These are phyloP conservation scores for Polytrichum commune DNA, from an alignment of 225 moss, liverwort and hornwort species.

Conservation along the genomic window DNA sequence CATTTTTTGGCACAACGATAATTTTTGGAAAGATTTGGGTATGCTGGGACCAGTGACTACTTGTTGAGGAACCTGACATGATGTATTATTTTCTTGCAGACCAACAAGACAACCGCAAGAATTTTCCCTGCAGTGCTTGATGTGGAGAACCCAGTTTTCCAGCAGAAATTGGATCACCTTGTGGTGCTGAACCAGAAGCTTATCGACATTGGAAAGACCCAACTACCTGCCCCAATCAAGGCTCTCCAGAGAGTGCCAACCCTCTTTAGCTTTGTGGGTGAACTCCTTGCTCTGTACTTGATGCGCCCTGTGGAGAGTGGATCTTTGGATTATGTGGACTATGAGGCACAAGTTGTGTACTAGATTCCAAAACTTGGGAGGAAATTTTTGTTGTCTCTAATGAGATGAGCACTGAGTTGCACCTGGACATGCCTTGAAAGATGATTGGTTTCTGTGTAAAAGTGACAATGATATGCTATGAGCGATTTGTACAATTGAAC, in stretches of 20 bases:
- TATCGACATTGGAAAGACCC: conserved; percentile 52
- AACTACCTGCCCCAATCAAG: conserved; percentile 53
- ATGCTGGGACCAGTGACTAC: too few relatives aligned
- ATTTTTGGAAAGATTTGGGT: too few relatives aligned
- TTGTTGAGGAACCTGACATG: neutral
- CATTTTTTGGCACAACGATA: too few relatives aligned
- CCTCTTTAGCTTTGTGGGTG: conserved; percentile 48
- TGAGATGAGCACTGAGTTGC: too few relatives aligned
- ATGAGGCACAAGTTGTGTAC: conserved; percentile 84
- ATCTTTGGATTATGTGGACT: conserved; percentile 64
- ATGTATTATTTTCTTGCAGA: conserved; percentile 38
- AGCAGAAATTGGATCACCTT: conserved; percentile 74
- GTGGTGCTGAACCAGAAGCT: conserved; percentile 80
- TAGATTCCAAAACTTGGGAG: conserved; percentile 18
- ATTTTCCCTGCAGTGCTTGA: conserved; percentile 96
- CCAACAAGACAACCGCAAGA: conserved; percentile 82
- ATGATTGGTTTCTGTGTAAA: too few relatives aligned
- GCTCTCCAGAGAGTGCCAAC: conserved; percentile 60
- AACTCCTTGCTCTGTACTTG: conserved; percentile 70
- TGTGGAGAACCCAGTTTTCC: conserved; percentile 86
- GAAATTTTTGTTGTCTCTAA: too few relatives aligned
- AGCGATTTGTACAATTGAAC: too few relatives aligned
- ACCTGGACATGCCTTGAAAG: too few relatives aligned
- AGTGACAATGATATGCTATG: too few relatives aligned
- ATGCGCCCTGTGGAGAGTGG: conserved; percentile 93